These are phyloP conservation scores for Myotisia sp. DNA, from an alignment of 2,329 filamentous ascomycete species.

Conservation along the genomic window DNA sequence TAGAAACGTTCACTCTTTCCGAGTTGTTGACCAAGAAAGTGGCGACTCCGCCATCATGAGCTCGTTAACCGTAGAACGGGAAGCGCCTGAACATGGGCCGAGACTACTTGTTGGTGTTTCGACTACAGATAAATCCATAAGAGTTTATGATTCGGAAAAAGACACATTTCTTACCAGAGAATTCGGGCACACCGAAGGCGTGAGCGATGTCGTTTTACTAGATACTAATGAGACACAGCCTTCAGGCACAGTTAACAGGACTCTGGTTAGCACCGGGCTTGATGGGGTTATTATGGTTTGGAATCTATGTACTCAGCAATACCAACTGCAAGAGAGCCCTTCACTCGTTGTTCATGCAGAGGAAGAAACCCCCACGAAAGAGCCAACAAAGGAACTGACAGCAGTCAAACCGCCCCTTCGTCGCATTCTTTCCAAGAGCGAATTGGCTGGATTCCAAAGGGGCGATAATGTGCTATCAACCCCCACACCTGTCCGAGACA, in stretches of 20 bases:
- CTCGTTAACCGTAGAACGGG: slow-evolving; percentile 49
- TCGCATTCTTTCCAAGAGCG: slow-evolving; percentile 72
- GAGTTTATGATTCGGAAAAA: slow-evolving; percentile 68
- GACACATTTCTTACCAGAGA: slow-evolving; percentile 72
- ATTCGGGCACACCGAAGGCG: slow-evolving; percentile 89
- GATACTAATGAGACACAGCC: slow-evolving; percentile 27
- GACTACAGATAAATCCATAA: slow-evolving; percentile 87
- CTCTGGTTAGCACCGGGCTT: slow-evolving; percentile 57
- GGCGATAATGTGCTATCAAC: slow-evolving; percentile 33
- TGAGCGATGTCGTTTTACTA: slow-evolving; percentile 68
- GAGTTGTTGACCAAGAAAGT: slow-evolving; percentile 65
- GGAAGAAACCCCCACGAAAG: slow-evolving; percentile 24
- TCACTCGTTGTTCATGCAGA: slow-evolving; percentile 16
- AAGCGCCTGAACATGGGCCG: slow-evolving; percentile 41
- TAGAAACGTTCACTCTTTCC: slow-evolving; percentile 58
- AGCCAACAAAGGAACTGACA: slow-evolving; percentile 36
- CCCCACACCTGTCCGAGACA: slow-evolving; percentile 30
- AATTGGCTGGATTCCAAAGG: slow-evolving; percentile 63
- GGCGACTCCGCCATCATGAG: slow-evolving; percentile 73
- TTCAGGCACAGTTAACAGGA: slow-evolving; percentile 33
- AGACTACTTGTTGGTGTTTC: slow-evolving; percentile 74
- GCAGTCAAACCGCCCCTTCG: slow-evolving; percentile 59
- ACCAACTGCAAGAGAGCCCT: slow-evolving; percentile 14
- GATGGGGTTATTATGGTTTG: slow-evolving; percentile 78
- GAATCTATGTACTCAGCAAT: slow-evolving; percentile 29